Base-by-base conservation (phyloP, 441 rosid genomes). In the Arabidopsis lyrata region DNA sequence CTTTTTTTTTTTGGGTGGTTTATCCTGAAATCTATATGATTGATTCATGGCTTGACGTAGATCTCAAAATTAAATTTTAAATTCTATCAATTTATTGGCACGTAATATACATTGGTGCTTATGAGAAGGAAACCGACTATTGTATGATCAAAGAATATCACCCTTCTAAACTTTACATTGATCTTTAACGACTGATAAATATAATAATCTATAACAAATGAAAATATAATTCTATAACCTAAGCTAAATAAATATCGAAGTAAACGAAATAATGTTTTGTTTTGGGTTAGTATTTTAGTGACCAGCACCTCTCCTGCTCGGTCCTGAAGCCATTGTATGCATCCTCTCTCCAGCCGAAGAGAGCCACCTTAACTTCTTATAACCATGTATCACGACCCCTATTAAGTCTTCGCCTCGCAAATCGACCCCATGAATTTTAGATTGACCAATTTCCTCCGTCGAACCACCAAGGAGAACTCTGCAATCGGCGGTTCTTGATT, bases 291-390 rank as follows among this genome's bases (percentile, higher is more conserved):
- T 27, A 56, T 56, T 38, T 72, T 80, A 91, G 72, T 89, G 95
- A 68, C 97, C 95, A 32, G 93, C 64, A 59, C 95, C 95, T 86
- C 87, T 88, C 83, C 87, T 73, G 81, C 93, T 91, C 24, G 95
- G 97, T 52, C 95, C 95, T 3, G 95, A 78, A 70, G 90, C 76
- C 88, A 77, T 52, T 56, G 86, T 71, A 54, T 66, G 78, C 49
- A 41, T 85, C 47, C 75, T 69, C 13, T 71, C 75, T 27, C 70
- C 74, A 3, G 72, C 76, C 0, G 81, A 53, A 63, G 74, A 72
- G 73, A 63, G 71, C 52, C 47, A 63, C 32, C 82, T 34, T 7
- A 65, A 15, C 75, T 47, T 78, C 41, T 48, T 62, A 41, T 73
- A 63, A 11, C 67, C 62, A 31, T 79, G 63, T 64, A 67, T 45